These are phyloP conservation scores for Cladophialophora psammophila DNA, from an alignment of 2,329 filamentous ascomycete species.

Conservation along the genomic window DNA sequence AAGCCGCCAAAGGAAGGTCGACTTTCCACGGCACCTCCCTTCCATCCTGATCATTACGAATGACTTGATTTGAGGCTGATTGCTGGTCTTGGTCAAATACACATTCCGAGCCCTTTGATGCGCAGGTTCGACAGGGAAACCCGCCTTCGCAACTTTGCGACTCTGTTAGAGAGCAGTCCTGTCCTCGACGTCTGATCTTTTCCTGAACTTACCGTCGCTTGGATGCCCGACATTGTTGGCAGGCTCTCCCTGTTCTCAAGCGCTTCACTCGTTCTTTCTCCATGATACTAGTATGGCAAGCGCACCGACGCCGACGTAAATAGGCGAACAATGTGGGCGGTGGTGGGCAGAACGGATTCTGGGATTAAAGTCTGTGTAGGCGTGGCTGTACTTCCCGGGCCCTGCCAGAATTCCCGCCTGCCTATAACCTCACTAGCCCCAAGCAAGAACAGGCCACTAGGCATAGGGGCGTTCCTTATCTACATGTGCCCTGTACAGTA, in stretches of 20 bases:
- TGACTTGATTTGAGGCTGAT: background rate
- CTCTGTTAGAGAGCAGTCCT: background rate
- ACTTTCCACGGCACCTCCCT: background rate
- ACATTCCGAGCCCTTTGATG: background rate
- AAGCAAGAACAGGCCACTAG: no score
- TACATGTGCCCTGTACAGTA: background rate
- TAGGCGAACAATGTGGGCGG: background rate
- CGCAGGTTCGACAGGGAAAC: slow-evolving; percentile 5
- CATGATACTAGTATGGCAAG: background rate
- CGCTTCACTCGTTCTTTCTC: background rate
- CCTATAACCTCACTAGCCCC: no score
- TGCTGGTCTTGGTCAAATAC: background rate
- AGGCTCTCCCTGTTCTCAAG: background rate
- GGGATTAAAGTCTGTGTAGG: background rate
- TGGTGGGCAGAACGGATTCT: background rate
- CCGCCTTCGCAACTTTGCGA: slow-evolving; percentile 8
- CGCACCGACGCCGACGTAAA: background rate
- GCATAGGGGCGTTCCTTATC: background rate
- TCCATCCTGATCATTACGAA: background rate
- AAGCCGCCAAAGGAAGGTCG: background rate
- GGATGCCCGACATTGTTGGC: slow-evolving; percentile 6
- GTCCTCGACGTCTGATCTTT: background rate
- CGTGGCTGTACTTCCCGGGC: background rate
- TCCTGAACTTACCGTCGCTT: slow-evolving; percentile 15
- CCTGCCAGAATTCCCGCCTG: no score